Evolutionary conservation across 805 yeast species (phyloP).

Genomic region (Yarrowia alimentaria): DNA sequence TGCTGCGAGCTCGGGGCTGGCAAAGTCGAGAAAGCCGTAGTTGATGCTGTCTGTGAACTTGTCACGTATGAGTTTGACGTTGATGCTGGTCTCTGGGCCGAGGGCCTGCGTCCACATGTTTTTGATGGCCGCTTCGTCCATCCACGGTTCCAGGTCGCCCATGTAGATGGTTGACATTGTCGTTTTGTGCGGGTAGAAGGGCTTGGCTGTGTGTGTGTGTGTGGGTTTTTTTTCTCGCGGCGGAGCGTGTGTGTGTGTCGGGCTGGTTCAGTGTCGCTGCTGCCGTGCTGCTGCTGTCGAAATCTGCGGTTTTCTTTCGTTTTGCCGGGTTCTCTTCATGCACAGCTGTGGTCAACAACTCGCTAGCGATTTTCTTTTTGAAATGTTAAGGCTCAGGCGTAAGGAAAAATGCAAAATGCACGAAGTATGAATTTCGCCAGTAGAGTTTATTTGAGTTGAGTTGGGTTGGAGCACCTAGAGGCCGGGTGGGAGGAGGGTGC

Average conservation of each 20-base stretch:
- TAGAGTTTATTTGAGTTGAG: conserved; percentile 19
- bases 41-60: conserved; percentile 56
- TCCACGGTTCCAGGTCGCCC: conserved; percentile 85
- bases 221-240: neutral
- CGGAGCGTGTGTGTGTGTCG: neutral
- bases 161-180: conserved; percentile 44
- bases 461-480: too few relatives aligned
- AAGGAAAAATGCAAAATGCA: conserved; percentile 25
- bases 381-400: conserved; percentile 18
- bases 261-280: neutral
- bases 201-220: neutral
- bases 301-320: neutral
- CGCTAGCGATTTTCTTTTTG: too few relatives aligned
- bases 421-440: conserved; percentile 25
- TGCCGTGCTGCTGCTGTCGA: neutral
- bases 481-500: too few relatives aligned
- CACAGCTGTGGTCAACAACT: too few relatives aligned
- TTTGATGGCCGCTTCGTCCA: conserved; percentile 70
- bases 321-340: too few relatives aligned
- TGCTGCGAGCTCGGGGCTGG: conserved; percentile 57
- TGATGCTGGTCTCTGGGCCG: conserved; percentile 58
- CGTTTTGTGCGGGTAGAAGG: neutral
- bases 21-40: conserved; percentile 80
- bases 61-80: conserved; percentile 71
- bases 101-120: conserved; percentile 59